Evolutionary conservation across 202 grass and related monocot genomes (phyloP).

Genomic region (Cymbopogon flexuosus): DNA sequence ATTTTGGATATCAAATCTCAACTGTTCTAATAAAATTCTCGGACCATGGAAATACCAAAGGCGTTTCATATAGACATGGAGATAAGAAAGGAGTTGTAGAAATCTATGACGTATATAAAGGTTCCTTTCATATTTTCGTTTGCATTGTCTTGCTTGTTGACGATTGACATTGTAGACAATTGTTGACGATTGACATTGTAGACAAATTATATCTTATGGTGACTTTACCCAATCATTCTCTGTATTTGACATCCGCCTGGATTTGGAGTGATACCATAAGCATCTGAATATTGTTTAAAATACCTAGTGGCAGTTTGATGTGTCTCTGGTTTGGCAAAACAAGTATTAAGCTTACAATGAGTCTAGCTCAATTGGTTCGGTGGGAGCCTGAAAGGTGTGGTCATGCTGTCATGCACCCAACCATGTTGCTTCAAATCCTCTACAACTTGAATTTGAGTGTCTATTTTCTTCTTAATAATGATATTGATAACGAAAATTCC

Average conservation of each 20-base stretch:
- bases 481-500: neutral
- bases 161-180: neutral
- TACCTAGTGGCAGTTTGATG: neutral
- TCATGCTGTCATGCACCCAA: neutral
- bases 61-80: neutral
- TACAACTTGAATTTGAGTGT: neutral
- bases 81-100: neutral
- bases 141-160: neutral
- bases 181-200: neutral
- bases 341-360: neutral
- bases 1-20: neutral
- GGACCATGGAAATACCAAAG: neutral
- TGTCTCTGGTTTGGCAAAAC: neutral
- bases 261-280: neutral
- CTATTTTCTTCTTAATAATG: neutral
- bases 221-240: neutral
- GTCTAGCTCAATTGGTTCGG: neutral
- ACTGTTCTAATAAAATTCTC: neutral
- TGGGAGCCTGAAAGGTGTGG: neutral
- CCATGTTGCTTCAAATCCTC: neutral
- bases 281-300: neutral
- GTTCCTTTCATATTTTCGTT: neutral
- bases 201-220: neutral
- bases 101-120: neutral
- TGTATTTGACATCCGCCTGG: neutral